These are phyloP conservation scores for Mariannaea sp. DNA, from an alignment of 2,329 filamentous ascomycete species.

Conservation along the genomic window DNA sequence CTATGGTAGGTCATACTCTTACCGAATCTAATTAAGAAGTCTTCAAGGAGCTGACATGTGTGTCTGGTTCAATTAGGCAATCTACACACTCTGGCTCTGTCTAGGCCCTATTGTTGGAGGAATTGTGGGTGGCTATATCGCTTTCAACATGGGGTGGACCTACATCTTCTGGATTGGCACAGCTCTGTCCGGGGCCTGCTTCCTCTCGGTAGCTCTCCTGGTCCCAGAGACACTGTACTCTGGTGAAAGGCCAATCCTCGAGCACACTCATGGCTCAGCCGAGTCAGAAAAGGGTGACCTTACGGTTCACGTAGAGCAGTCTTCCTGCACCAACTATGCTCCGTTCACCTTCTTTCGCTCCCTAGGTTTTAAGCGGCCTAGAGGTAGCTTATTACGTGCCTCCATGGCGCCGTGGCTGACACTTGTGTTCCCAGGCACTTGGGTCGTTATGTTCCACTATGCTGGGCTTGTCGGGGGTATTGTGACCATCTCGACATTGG, in stretches of 20 bases:
- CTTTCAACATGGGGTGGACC: slow-evolving; percentile 39
- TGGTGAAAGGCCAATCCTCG: too few relatives aligned
- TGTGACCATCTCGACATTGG: slow-evolving; percentile 43
- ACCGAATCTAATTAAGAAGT: neutral
- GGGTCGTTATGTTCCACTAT: slow-evolving; percentile 46
- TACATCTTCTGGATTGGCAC: slow-evolving; percentile 42
- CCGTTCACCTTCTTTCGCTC: too few relatives aligned
- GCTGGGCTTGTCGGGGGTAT: slow-evolving; percentile 44
- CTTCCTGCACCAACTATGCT: too few relatives aligned
- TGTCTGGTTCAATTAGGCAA: slow-evolving; percentile 22
- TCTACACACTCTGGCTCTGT: slow-evolving; percentile 42
- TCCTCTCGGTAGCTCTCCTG: slow-evolving; percentile 38
- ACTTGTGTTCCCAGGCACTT: slow-evolving; percentile 38
- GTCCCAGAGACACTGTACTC: slow-evolving; percentile 45
- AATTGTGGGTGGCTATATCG: slow-evolving; percentile 45
- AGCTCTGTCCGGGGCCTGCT: slow-evolving; percentile 34
- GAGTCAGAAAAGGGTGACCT: too few relatives aligned
- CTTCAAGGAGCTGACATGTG: too few relatives aligned
- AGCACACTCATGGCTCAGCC: too few relatives aligned
- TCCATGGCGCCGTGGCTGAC: slow-evolving; percentile 28
- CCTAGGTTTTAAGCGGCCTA: too few relatives aligned
- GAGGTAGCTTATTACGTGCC: too few relatives aligned
- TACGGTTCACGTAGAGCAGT: too few relatives aligned
- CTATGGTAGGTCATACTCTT: slow-evolving; percentile 32
- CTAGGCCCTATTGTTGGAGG: slow-evolving; percentile 42